phyloP scores from a whole-genome alignment of 805 yeast species.

The Priceomyces haplophilus region DNA sequence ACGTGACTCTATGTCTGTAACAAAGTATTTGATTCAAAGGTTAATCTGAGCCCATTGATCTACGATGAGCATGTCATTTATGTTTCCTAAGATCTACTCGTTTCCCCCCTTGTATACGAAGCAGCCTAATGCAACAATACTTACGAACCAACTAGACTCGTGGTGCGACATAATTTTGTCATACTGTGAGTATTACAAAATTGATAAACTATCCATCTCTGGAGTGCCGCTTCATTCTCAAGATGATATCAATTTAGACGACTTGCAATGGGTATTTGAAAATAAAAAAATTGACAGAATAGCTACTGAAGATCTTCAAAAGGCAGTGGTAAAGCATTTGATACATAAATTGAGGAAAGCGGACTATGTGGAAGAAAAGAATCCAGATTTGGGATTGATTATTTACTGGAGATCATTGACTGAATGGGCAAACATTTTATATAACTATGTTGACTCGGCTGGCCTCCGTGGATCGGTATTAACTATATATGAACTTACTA shows the following conservation, averaged over 20 bases:
- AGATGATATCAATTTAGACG: conserved; percentile 13
- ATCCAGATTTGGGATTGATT: conserved; percentile 64
- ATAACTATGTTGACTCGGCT: conserved; percentile 50
- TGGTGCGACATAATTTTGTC: conserved; percentile 69
- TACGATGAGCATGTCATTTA: conserved; percentile 15
- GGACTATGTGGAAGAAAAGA: conserved; percentile 47
- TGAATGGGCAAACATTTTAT: conserved; percentile 38
- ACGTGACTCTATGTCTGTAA: not conserved
- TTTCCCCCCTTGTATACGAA: conserved; percentile 92
- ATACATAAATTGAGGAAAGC: conserved; percentile 51
- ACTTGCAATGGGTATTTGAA: conserved; percentile 43
- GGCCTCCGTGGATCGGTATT: conserved; percentile 77
- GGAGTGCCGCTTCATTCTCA: conserved; percentile 33
- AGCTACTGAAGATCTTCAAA: conserved; percentile 52
- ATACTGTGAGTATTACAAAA: conserved; percentile 54
- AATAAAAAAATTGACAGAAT: conserved; percentile 51
- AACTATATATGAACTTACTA: conserved; percentile 76
- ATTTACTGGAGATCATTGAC: conserved; percentile 57
- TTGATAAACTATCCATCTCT: conserved; percentile 28
- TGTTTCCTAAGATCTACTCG: conserved; percentile 42
- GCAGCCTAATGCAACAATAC: conserved; percentile 80
- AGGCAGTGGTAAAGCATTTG: conserved; percentile 57
- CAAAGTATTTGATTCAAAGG: not conserved
- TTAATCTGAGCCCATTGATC: not conserved
- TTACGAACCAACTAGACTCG: conserved; percentile 70